Base-by-base conservation (phyloP, 257 asterid species). In the Penstemon newberryi region DNA sequence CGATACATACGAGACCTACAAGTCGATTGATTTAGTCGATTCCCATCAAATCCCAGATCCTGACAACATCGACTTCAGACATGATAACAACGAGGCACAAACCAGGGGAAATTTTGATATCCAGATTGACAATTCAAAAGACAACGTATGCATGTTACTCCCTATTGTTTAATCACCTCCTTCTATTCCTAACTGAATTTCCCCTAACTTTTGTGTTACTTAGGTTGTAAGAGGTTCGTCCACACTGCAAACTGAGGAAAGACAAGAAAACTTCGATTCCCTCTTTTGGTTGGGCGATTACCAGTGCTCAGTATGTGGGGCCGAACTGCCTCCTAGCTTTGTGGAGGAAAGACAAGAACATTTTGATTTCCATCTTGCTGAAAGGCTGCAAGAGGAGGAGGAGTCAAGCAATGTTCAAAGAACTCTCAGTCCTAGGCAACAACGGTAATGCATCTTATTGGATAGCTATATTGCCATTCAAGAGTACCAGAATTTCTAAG, bases 341-440 rank as follows among this genome's bases (percentile, higher is more conserved):
- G 62, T 70, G 13, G 92, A 85, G 61, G 99, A 94, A 78, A 82
- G 99, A 73, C 97, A 70, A 75, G 96, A 91, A 77, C 99, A 94
- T 83, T 87, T 80, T 33, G 97, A 94, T 79, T 94, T 87, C 78
- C 97, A 94, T 82, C 80, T 94, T 7, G 99, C 99, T 46, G 85
- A 91, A 74, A 85, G 84, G 82, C 71, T 94, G 80, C 99, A 91
- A 79, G 80, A 84, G 49, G 96, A 89, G 78, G 92, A 89, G 78
- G 92, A 89, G 73, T 84, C 91, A 8, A 76, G 68, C 69, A 79
- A 59, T 63, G 12, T 38, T 47, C 73, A 41, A 65, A 73, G 74
- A 60, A 82, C 40, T 66, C 51, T 73, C 66, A 57, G 69, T 41
- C 80, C 81, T 51, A 75, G 76, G 66, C 82, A 75, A 25, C 33